Evolutionary conservation across 1,139 yeast species (phyloP).

Genomic region (Yamadazyma pseudoaaseri): DNA sequence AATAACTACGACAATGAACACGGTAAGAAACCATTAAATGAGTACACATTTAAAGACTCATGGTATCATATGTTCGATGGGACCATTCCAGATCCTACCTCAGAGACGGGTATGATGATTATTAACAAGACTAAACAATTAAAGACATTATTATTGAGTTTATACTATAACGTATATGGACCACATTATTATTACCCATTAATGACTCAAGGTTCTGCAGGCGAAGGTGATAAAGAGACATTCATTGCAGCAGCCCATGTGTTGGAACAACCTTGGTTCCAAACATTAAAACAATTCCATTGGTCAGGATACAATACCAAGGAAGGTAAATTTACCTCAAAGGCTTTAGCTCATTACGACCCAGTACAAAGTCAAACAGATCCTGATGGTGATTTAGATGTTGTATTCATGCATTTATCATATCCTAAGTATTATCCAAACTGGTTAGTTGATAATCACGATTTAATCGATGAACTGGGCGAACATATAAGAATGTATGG

Average conservation of each 20-base stretch:
- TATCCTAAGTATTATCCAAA: constrained; percentile 62
- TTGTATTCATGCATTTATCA: constrained; percentile 59
- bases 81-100: constrained; percentile 60
- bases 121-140: constrained; percentile 53
- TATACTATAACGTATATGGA: constrained; percentile 62
- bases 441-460: constrained; percentile 46
- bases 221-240: constrained; percentile 73
- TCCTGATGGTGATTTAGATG: constrained; percentile 21
- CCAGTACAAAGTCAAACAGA: constrained; percentile 32
- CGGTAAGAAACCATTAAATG: constrained; percentile 27
- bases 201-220: constrained; percentile 66
- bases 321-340: constrained; percentile 40
- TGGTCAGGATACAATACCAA: constrained; percentile 55
- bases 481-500: constrained; percentile 49
- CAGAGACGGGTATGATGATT: constrained; percentile 64
- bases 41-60: constrained; percentile 34
- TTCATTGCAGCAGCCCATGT: constrained; percentile 64
- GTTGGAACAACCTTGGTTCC: constrained; percentile 49
- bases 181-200: constrained; percentile 59
- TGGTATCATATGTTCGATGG: constrained; percentile 56
- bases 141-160: constrained; percentile 48
- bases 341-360: constrained; percentile 63
- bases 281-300: constrained; percentile 46
- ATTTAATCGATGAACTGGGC: constrained; percentile 34
- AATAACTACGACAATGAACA: constrained; percentile 30